Evolutionary conservation across 2,329 filamentous ascomycete genomes (phyloP), one percentile per base, ranked within the genome.

Genomic region (Amauroascus verrucosus): DNA sequence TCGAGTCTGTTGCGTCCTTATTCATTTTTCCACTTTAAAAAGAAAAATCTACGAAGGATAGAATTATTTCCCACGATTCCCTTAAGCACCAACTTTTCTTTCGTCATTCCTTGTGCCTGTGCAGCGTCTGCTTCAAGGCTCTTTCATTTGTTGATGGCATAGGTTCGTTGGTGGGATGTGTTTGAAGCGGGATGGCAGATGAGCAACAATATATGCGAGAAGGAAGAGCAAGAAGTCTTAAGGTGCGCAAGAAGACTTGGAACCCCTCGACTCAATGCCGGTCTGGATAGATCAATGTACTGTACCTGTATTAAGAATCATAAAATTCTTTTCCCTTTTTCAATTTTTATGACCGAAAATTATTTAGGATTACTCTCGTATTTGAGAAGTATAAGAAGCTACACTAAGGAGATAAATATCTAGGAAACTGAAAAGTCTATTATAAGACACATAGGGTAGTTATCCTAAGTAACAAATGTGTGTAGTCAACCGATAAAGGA

Each of bases 401-500:
- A 45, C 45, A 51, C 14, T n/a, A n/a, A n/a, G n/a, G n/a, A 45
- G 20, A n/a, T 14, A 28, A 22, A 41, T 49, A 35, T 52, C 20
- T 26, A 7, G 33, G 20, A 35, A 33, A 20, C 8, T n/a, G 16
- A 3, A 26, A 32, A 51, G 46, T 48, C 46, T 48, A 48, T 43
- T 43, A 24, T 48, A 48, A 51, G 28, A 45, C 32, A 33, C 35
- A 43, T 48, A 46, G 18, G 38, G 28, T 40, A 43, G 26, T 33
- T 37, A 49, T 24, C 13, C 5, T 37, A 20, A 13, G 33, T 41
- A 40, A 13, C 40, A 43, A 43, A 24, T n/a, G 14, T 26, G 11
- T 13, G 20, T 43, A 6, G 8, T 26, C 20, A 26, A 26, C 40
- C 13, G 14, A 20, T 26, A 40, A 62, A 64, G 18, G 22, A 11